A percentile compares a stretch with the other conserved stretches of the same genome.
phyloP scores from a whole-genome alignment of 306 rosid species.

The Carpinus viminea region DNA sequence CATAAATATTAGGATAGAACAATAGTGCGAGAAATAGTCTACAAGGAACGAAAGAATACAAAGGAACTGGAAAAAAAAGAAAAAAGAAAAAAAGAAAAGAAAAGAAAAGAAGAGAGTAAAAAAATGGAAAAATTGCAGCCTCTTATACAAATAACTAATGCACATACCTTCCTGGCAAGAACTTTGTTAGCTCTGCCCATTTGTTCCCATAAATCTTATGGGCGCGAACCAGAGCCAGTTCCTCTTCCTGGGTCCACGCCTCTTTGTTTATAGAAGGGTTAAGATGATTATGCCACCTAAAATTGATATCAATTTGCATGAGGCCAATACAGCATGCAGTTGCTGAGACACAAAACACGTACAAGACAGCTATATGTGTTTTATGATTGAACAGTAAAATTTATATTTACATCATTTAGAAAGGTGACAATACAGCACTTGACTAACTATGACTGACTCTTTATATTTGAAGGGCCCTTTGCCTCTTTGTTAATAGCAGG shows the following conservation, averaged over 20 bases:
- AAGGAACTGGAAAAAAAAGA: background rate
- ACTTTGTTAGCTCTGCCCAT: slow-evolving; percentile 96
- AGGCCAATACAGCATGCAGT: slow-evolving; percentile 11
- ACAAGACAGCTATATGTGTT: background rate
- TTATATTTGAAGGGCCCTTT: no score
- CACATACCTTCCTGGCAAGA: slow-evolving; percentile 89
- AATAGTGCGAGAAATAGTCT: background rate
- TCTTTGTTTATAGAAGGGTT: slow-evolving; percentile 96
- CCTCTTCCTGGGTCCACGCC: slow-evolving; percentile 99
- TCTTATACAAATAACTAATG: slow-evolving; percentile 1
- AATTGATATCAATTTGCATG: slow-evolving; percentile 22
- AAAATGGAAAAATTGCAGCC: slow-evolving; percentile 12
- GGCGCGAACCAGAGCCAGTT: slow-evolving; percentile 86
- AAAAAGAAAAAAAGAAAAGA: no score
- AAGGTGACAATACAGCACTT: slow-evolving; percentile 3
- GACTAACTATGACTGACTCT: no score
- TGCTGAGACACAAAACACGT: slow-evolving; percentile 17
- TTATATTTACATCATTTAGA: background rate
- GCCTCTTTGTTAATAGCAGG: no score
- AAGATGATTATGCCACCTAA: slow-evolving; percentile 99
- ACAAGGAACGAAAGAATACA: background rate
- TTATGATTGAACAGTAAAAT: background rate
- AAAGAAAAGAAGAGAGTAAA: background rate
- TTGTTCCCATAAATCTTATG: slow-evolving; percentile 90
- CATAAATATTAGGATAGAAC: background rate